Conservation (phyloP, 768 basidiomycete species). For the Mycena galericulata region DNA sequence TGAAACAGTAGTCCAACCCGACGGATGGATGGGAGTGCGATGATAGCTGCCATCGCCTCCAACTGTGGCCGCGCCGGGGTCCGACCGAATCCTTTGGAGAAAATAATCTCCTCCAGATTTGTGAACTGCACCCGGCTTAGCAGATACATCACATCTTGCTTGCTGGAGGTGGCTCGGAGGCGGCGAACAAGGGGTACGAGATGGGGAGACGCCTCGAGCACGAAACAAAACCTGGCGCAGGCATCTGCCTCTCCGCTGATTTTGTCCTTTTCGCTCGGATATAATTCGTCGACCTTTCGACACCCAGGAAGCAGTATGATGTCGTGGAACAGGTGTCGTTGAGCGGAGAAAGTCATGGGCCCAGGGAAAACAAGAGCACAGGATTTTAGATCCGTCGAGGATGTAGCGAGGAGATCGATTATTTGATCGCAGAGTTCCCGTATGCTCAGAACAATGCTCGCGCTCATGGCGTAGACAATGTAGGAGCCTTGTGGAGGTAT, state of each 20-base stretch:
- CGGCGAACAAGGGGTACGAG: neutral
- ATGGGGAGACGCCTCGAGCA: neutral
- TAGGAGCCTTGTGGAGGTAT: too few species aligned
- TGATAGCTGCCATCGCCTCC: neutral
- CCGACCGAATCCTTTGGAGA: neutral
- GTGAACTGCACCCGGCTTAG: neutral
- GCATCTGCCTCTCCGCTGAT: neutral
- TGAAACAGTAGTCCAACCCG: neutral
- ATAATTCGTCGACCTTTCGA: neutral
- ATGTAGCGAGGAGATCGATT: neutral
- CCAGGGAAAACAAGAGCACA: constrained; percentile 5
- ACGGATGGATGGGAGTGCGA: neutral
- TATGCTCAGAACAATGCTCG: neutral
- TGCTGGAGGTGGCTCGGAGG: neutral
- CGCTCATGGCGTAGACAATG: too few species aligned
- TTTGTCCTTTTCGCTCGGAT: too few species aligned
- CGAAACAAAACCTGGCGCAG: neutral
- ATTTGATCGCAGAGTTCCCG: constrained; percentile 9
- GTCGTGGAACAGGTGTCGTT: constrained; percentile 7
- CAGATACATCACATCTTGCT: neutral
- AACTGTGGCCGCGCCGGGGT: neutral
- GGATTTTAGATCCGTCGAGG: neutral
- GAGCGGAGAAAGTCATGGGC: neutral
- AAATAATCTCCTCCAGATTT: neutral
- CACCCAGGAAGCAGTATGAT: neutral